Evolutionary conservation across 2,329 filamentous ascomycete species (phyloP), one percentile per base, ranked within the genome.

Genomic region (Neurospora sp.): DNA sequence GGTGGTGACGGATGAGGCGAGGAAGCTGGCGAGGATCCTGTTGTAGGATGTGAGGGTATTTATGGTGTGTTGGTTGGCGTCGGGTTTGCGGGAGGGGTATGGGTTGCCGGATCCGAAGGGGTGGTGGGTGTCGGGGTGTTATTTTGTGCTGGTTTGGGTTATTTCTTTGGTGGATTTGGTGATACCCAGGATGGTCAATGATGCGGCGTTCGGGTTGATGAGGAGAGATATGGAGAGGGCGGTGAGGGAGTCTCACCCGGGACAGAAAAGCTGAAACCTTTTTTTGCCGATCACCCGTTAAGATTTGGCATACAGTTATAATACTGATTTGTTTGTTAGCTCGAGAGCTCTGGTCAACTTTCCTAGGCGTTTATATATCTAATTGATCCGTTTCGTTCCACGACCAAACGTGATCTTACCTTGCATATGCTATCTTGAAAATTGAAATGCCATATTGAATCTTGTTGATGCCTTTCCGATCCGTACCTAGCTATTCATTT

Each of bases 11-110:
- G 52, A 67, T 13, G 68, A 33, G 52, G 58, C 33, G 40, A 58
- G 67, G 39, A 52, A 52, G 66, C 40, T 70, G 67, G 69, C 46
- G 23, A 38, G 23, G 39, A 43, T 68, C 15, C 36, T 71, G 66
- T 33, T 70, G 52, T 67, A 38, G 38, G 58, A 52, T 36, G 28
- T 68, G 40, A 38, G 71, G 66, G 62, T 71, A 28, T n/a, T 72
- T 23, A 67, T 71, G 67, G 68, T 68, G 38, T 33, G 33, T 39
- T 71, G 71, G 69, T 43, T 70, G 46, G 62, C 71, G 15, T 17
- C 62, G 8, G 17, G 52, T 28, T n/a, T 69, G 5, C 46, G 67
- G 40, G 42, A 67, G 39, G 71, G 66, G 10, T 68, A 67, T 68
- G 69, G 69, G 3, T 39, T 70, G 67, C 38, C 62, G 67, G 43